phyloP scores from a whole-genome alignment of 1,284 basidiomycete genomes.

The Fomitiporia mediterranea region DNA sequence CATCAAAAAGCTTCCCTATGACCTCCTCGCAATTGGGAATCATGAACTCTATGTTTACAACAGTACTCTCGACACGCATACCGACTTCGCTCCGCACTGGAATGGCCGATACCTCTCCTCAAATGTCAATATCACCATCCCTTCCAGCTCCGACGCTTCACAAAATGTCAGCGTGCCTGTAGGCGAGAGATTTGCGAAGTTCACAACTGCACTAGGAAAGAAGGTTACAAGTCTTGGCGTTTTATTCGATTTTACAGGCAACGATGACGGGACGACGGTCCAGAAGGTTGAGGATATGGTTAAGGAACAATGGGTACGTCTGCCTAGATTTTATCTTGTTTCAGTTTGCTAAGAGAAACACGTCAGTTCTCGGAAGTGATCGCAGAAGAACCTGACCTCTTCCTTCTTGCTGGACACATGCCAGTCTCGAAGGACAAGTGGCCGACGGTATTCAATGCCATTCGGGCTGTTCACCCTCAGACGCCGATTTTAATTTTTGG shows the following conservation, averaged over 20 bases:
- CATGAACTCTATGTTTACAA: conserved; percentile 84
- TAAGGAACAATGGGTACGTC: conserved; percentile 60
- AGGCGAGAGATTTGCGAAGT: conserved; percentile 68
- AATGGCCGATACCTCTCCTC: conserved; percentile 77
- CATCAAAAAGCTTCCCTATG: conserved; percentile 73
- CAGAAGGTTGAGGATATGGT: conserved; percentile 72
- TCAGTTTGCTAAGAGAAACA: neutral
- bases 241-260: conserved; percentile 69
- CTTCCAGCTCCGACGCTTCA: conserved; percentile 37
- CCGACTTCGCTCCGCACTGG: conserved; percentile 70
- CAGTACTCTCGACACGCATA: conserved; percentile 71
- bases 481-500: conserved; percentile 82
- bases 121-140: conserved; percentile 79
- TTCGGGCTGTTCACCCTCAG: conserved; percentile 64
- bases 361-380: conserved; percentile 74
- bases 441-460: conserved; percentile 67
- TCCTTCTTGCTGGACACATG: conserved; percentile 75
- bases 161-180: conserved; percentile 51
- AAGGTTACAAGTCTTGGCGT: conserved; percentile 78
- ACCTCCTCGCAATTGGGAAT: conserved; percentile 83
- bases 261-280: conserved; percentile 64
- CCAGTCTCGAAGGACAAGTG: conserved; percentile 60
- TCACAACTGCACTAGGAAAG: conserved; percentile 56
- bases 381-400: conserved; percentile 75
- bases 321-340: conserved; percentile 16